Base-by-base conservation (phyloP, 129 eudicot species). In the Flaveria robusta region DNA sequence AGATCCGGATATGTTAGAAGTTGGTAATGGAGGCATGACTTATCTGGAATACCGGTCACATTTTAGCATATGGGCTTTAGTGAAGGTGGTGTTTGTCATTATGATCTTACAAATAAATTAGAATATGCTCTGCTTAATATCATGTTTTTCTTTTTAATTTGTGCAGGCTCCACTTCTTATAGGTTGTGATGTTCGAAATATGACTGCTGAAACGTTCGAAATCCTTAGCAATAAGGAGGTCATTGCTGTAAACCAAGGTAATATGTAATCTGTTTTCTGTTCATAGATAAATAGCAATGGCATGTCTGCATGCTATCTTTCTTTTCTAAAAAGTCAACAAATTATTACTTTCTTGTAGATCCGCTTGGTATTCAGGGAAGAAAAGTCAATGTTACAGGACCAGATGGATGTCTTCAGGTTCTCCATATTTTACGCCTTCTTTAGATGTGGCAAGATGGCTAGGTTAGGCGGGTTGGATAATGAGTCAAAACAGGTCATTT, bases 1-100 rank as follows among this genome's bases (percentile, higher is more conserved):
- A 95, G 99, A 95, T 82, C 99, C 99, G 5, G 99, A 95, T 83
- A 89, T 91, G 99, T 81, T 95, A 83, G 97, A 95, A 86, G 99
- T 95, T 78, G 97, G 99, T 66, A 95, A 95, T 74, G 99, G 96
- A 37, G 97, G 99, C 65, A 95, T 95, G 99, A 87, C 80, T 83
- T 86, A 89, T 84, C 81, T 81, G 59, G 99, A 95, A 75, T 95
- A 95, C 78, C 83, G 86, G 66, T 88, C 96, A 67, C 99, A 95
- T 87, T 95, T 91, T 83, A 95, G 97, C 92, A 89, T 95, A 81
- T 95, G 97, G 97, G 96, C 97, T 86, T 74, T 91, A 70, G 82
- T 87, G 96, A 95, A 95, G 99, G 97, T 89, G 29, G 71, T 29
- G 59, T 76, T 72, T 12, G 22, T 31, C 66, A n/a, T 69, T 10